Percentiles rank a stretch among this genome's conserved stretches.
Conservation (phyloP, 352 stramenopile species). For the Thraustotheca clavata region DNA sequence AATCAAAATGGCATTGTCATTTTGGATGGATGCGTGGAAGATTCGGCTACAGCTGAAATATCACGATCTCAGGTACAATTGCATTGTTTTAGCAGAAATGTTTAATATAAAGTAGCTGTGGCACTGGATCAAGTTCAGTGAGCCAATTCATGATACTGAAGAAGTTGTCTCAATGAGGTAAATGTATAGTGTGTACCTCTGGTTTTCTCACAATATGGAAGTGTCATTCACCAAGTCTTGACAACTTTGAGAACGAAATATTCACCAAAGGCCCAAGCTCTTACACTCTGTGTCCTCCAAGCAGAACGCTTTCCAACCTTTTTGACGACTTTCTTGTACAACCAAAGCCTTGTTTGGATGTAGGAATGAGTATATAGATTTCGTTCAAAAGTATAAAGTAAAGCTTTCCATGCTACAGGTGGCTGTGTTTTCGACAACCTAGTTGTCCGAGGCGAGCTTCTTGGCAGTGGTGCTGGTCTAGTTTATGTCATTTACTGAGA, state of each 20-base stretch:
- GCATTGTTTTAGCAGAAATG: neutral
- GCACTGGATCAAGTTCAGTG: conserved; percentile 14
- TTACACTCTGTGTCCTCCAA: neutral
- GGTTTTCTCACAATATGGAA: neutral
- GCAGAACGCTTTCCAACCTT: conserved; percentile 8
- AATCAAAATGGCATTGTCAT: neutral
- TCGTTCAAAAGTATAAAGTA: conserved; percentile 1
- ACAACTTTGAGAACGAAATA: neutral
- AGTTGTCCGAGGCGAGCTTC: conserved; percentile 38
- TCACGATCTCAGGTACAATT: conserved; percentile 10
- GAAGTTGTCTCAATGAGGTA: neutral
- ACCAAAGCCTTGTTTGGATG: neutral
- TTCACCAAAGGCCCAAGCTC: neutral
- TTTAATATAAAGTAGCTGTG: conserved; percentile 5
- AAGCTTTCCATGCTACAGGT: conserved; percentile 49
- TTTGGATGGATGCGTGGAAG: conserved; percentile 9
- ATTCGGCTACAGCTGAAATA: conserved; percentile 15
- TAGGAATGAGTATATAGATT: too few species aligned
- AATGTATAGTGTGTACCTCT: neutral
- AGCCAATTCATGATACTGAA: neutral
- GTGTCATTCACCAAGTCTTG: neutral
- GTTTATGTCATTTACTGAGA: too few species aligned
- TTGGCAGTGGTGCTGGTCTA: conserved; percentile 2
- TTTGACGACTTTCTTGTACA: neutral
- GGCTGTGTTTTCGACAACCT: conserved; percentile 57